Evolutionary conservation across 2,329 filamentous ascomycete species (phyloP).

Genomic region (Apiospora koreana): DNA sequence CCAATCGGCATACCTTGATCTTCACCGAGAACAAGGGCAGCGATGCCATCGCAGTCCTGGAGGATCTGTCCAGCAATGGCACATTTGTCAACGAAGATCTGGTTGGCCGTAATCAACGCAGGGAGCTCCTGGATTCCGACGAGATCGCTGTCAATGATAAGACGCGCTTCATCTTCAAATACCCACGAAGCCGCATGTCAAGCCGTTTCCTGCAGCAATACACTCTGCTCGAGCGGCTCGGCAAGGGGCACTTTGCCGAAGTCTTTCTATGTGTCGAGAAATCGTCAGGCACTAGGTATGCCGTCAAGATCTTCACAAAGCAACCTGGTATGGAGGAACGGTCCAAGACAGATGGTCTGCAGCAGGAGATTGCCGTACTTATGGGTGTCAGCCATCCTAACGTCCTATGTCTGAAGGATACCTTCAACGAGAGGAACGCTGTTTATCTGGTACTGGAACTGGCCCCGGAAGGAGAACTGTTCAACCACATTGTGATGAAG

Average conservation of each 20-base stretch:
- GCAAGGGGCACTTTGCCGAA: slow-evolving; percentile 93
- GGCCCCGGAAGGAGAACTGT: slow-evolving; percentile 89
- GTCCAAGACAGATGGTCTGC: slow-evolving; percentile 80
- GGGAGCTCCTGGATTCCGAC: slow-evolving; percentile 86
- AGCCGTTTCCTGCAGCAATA: slow-evolving; percentile 87
- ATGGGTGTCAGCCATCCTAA: slow-evolving; percentile 98
- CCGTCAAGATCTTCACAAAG: slow-evolving; percentile 94
- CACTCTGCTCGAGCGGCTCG: slow-evolving; percentile 78
- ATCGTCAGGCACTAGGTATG: slow-evolving; percentile 76
- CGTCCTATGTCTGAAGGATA: slow-evolving; percentile 89
- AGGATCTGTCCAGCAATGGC: slow-evolving; percentile 94
- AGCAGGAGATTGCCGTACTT: slow-evolving; percentile 94
- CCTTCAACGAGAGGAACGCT: slow-evolving; percentile 86
- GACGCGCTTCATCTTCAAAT: slow-evolving; percentile 88
- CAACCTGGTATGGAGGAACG: slow-evolving; percentile 78
- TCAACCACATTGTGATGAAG: slow-evolving; percentile 92
- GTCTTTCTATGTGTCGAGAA: slow-evolving; percentile 92
- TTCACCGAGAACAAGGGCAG: slow-evolving; percentile 62
- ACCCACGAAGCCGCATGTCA: slow-evolving; percentile 73
- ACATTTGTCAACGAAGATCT: slow-evolving; percentile 94
- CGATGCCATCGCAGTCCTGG: slow-evolving; percentile 72
- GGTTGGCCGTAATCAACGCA: slow-evolving; percentile 86
- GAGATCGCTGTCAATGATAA: slow-evolving; percentile 86
- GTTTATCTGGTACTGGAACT: slow-evolving; percentile 92
- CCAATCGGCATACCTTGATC: slow-evolving; percentile 78